A percentile compares a stretch with the other conserved stretches of the same genome.
Conservation (phyloP, 306 rosid genomes). For the Boehmeria nivea region DNA sequence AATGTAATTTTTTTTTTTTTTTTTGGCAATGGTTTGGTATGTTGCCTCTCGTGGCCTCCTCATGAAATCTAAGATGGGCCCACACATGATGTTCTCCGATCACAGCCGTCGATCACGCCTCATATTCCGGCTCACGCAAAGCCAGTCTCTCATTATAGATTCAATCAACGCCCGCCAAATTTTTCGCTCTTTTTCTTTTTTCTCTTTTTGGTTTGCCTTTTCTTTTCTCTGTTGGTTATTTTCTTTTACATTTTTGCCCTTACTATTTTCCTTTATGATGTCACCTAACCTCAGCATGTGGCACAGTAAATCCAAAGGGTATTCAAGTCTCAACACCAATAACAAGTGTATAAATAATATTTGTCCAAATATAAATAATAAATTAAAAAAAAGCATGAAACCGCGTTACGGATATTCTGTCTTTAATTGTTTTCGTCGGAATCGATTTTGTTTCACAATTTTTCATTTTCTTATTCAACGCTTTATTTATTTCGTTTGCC, state of each 20-base stretch:
- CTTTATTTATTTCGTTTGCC: not conserved
- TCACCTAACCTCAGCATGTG: conserved; percentile 19
- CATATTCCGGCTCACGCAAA: conserved; percentile 22
- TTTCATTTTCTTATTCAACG: not conserved
- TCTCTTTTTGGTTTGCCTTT: no score
- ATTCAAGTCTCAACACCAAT: conserved; percentile 28
- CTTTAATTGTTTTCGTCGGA: conserved; percentile 10
- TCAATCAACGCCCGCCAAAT: not conserved
- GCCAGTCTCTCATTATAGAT: no score
- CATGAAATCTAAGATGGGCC: conserved; percentile 20
- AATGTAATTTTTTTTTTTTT: no score
- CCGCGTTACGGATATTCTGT: conserved; percentile 2
- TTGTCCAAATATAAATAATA: no score
- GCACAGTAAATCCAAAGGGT: conserved; percentile 16
- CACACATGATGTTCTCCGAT: conserved; percentile 23
- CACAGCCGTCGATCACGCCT: conserved; percentile 60
- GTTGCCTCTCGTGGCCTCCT: conserved; percentile 7
- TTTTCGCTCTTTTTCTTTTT: not conserved
- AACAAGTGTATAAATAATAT: no score
- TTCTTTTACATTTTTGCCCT: conserved; percentile 16
- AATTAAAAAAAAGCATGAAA: not conserved
- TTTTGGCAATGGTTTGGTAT: not conserved
- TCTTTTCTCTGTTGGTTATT: no score
- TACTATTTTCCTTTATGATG: conserved; percentile 12
- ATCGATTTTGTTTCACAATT: not conserved